These are phyloP conservation scores for Solanum pinnatisectum DNA, from an alignment of 257 asterid genomes.

Conservation along the genomic window DNA sequence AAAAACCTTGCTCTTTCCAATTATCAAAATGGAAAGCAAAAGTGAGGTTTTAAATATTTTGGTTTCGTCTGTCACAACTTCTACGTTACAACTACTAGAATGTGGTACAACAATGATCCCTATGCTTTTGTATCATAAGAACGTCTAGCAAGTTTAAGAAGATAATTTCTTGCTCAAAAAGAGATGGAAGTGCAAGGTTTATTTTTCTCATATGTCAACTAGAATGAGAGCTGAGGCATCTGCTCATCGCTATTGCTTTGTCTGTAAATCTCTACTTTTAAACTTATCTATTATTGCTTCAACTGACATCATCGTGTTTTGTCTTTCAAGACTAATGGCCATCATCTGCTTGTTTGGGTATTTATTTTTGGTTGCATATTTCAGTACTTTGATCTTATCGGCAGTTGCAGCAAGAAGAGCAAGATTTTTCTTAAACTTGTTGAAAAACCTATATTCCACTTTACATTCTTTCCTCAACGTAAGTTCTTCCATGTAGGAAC, in stretches of 20 bases:
- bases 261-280: not conserved
- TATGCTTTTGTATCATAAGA: not conserved
- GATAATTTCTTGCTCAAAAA: not conserved
- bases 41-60: not conserved
- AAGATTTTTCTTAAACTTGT: not conserved
- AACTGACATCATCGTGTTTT: not conserved
- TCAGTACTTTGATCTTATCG: not conserved
- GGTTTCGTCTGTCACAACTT: not conserved
- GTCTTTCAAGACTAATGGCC: not conserved
- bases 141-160: not conserved
- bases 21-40: not conserved
- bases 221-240: not conserved
- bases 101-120: not conserved
- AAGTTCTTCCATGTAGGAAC: constrained; percentile 39
- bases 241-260: not conserved
- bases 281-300: not conserved
- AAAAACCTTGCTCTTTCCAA: not conserved
- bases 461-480: not conserved
- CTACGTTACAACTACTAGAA: not conserved
- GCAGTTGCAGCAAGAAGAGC: not conserved
- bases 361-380: not conserved
- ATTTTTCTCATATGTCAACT: not conserved
- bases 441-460: not conserved
- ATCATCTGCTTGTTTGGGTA: not conserved
- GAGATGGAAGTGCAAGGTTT: not conserved